phyloP scores from a whole-genome alignment of 352 stramenopile species.

The Pythium dissotocum region DNA sequence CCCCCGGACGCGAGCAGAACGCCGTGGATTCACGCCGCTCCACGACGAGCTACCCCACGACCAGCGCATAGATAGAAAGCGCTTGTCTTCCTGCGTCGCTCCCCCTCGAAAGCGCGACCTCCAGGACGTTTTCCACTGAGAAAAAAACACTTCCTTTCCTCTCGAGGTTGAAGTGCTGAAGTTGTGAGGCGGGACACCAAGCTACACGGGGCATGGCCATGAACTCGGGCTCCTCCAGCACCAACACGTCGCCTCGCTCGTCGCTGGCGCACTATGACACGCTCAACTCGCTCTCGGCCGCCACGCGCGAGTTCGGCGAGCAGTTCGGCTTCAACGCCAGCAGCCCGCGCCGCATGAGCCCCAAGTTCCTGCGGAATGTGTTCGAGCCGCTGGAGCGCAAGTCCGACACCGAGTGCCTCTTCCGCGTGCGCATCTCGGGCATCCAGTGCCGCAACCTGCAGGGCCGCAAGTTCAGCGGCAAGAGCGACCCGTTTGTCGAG shows the following conservation, averaged over 20 bases:
- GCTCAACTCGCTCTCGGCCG: slow-evolving; percentile 73
- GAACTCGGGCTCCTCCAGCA: slow-evolving; percentile 34
- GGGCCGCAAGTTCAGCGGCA: slow-evolving; percentile 74
- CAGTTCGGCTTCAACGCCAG: slow-evolving; percentile 47
- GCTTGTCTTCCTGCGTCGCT: not conserved
- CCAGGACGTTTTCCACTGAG: not conserved
- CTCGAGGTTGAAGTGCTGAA: slow-evolving; percentile 27
- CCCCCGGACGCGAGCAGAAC: not conserved
- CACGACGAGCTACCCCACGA: not conserved
- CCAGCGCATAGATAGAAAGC: slow-evolving; percentile 6
- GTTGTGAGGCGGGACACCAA: not conserved
- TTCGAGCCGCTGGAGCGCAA: slow-evolving; percentile 67
- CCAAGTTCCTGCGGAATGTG: slow-evolving; percentile 64
- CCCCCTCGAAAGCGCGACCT: not conserved
- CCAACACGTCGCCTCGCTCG: slow-evolving; percentile 40
- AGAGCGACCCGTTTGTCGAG: slow-evolving; percentile 87
- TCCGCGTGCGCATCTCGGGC: slow-evolving; percentile 81
- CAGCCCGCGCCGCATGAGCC: slow-evolving; percentile 42
- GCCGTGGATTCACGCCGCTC: not conserved
- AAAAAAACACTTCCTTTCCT: not conserved
- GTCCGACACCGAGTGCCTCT: slow-evolving; percentile 71
- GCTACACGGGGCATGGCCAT: not conserved
- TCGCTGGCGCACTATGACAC: slow-evolving; percentile 54
- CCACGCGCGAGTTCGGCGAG: slow-evolving; percentile 76
- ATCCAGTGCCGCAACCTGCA: slow-evolving; percentile 90